Evolutionary conservation across 1,139 yeast species (phyloP).

Genomic region (Blastobotrys niveus): DNA sequence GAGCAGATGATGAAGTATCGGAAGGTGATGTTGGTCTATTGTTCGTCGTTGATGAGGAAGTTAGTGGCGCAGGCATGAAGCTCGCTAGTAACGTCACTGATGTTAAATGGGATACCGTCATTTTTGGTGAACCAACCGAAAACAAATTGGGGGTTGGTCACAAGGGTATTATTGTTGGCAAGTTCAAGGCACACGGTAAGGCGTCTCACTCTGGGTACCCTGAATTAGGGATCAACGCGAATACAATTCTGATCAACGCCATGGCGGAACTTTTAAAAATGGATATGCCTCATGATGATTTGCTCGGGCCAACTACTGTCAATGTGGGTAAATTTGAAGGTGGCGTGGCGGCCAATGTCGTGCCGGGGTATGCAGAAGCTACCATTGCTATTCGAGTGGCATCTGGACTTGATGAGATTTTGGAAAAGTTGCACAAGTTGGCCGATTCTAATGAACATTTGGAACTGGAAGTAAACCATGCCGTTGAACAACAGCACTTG

Average conservation of each 20-base stretch:
- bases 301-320: slow-evolving; percentile 57
- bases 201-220: slow-evolving; percentile 72
- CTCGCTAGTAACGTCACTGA: slow-evolving; percentile 39
- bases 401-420: slow-evolving; percentile 40
- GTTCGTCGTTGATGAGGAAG: slow-evolving; percentile 67
- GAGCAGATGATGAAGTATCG: slow-evolving; percentile 36
- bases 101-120: slow-evolving; percentile 52
- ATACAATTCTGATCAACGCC: slow-evolving; percentile 49
- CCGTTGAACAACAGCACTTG: slow-evolving; percentile 42
- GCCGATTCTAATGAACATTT: slow-evolving; percentile 32
- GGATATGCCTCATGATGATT: slow-evolving; percentile 45
- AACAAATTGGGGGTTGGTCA: slow-evolving; percentile 65
- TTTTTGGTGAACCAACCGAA: slow-evolving; percentile 75
- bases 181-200: slow-evolving; percentile 46
- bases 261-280: slow-evolving; percentile 39
- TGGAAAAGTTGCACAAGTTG: slow-evolving; percentile 35
- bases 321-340: slow-evolving; percentile 56
- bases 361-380: slow-evolving; percentile 56
- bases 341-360: slow-evolving; percentile 58
- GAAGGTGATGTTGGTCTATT: slow-evolving; percentile 56
- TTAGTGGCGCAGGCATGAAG: slow-evolving; percentile 57
- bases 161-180: slow-evolving; percentile 49
- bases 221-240: slow-evolving; percentile 59
- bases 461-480: slow-evolving; percentile 25
- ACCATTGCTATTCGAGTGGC: slow-evolving; percentile 51